Evolutionary conservation across 352 stramenopile genomes (phyloP).

Genomic region (Vaucheria bursata): DNA sequence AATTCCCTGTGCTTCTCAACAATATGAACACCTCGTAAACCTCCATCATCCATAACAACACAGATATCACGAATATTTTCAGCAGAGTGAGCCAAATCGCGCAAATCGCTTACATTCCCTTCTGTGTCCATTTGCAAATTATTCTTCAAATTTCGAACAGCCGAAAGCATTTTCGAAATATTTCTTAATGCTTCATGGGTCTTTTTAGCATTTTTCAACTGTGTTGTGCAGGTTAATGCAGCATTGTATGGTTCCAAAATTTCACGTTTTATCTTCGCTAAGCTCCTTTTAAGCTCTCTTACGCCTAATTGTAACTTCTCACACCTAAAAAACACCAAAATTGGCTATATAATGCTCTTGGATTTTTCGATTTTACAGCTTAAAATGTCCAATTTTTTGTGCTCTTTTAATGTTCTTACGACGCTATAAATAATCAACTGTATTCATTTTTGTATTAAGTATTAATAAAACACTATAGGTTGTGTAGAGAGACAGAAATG

Average conservation of each 20-base stretch:
- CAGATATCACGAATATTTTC: constrained; percentile 31
- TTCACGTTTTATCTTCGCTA: background rate
- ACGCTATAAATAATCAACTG: no score
- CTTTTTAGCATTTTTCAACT: background rate
- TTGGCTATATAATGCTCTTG: no score
- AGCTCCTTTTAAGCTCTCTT: background rate
- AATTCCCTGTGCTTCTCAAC: constrained; percentile 12
- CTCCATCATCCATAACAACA: background rate
- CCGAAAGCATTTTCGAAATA: background rate
- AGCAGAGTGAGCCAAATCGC: constrained; percentile 43
- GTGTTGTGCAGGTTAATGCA: background rate
- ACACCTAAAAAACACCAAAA: background rate
- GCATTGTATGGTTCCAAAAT: background rate
- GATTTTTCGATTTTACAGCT: no score
- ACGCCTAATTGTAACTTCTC: background rate
- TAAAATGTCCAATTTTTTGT: no score
- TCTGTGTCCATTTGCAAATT: background rate
- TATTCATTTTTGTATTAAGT: no score
- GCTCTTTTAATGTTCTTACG: no score
- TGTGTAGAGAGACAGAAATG: no score
- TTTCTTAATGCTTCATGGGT: background rate
- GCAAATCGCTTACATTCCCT: constrained; percentile 12
- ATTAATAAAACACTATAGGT: no score
- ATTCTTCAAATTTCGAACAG: background rate
- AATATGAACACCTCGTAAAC: background rate